Evolutionary conservation across 805 yeast genomes (phyloP).

Genomic region (Pichia rugopelliculosa): DNA sequence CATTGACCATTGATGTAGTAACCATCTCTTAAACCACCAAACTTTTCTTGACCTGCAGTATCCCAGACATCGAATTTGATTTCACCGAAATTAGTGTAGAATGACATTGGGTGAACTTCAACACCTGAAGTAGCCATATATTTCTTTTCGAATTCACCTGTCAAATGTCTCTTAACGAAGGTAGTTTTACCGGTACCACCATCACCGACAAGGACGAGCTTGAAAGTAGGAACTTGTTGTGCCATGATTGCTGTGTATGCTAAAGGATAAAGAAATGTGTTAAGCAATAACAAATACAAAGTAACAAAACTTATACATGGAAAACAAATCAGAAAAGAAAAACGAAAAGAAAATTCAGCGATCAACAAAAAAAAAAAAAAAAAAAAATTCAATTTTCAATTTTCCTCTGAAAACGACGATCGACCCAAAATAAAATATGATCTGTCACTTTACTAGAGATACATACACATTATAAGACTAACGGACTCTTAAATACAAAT

Average conservation of each 20-base stretch:
- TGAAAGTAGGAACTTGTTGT: slow-evolving; percentile 82
- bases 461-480: too few relatives aligned
- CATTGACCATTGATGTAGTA: slow-evolving; percentile 99
- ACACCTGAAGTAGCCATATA: slow-evolving; percentile 99
- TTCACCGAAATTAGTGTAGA: slow-evolving; percentile 98
- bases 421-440: too few relatives aligned
- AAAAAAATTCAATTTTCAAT: neutral
- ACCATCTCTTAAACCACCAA: slow-evolving; percentile 99
- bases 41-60: slow-evolving; percentile 99
- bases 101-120: slow-evolving; percentile 97
- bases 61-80: slow-evolving; percentile 99
- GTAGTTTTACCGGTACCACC: slow-evolving; percentile 99
- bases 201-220: slow-evolving; percentile 98
- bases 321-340: neutral
- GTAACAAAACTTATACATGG: too few relatives aligned
- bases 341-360: neutral
- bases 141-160: slow-evolving; percentile 98
- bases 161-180: slow-evolving; percentile 97
- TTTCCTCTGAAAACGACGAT: neutral
- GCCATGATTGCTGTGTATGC: slow-evolving; percentile 27
- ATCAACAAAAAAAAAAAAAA: neutral
- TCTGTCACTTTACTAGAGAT: too few relatives aligned
- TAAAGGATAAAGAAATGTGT: neutral
- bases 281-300: neutral
- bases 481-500: too few relatives aligned